phyloP scores from a whole-genome alignment of 495 filamentous ascomycete species.

The Penicillium paxilli region DNA sequence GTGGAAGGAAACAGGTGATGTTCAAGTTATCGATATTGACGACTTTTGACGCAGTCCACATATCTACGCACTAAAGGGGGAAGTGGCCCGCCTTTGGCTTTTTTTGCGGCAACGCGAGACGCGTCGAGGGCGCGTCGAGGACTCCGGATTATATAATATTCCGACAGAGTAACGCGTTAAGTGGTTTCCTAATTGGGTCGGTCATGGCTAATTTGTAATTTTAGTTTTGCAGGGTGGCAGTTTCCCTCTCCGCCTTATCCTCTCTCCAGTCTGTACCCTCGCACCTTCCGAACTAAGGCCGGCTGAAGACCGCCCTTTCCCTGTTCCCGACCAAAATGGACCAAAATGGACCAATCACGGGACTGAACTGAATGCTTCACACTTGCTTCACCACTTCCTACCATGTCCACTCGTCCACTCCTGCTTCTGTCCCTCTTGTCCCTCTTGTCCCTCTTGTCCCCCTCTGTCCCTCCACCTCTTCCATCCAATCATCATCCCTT shows the following conservation, averaged over 20 bases:
- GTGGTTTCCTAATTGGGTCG: constrained; percentile 28
- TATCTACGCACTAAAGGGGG: constrained; percentile 2
- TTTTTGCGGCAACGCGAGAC: constrained; percentile 31
- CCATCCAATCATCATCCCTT: neutral
- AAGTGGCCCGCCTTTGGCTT: neutral
- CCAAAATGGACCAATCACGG: neutral
- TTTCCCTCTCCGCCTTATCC: too few relatives aligned
- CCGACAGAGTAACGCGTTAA: constrained; percentile 46
- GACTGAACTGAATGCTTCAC: neutral
- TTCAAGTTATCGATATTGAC: neutral
- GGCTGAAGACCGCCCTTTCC: neutral
- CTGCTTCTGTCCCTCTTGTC: too few relatives aligned
- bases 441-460: too few relatives aligned
- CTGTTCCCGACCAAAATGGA: too few relatives aligned
- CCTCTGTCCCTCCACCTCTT: neutral
- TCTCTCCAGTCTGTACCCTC: neutral
- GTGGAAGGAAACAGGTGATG: neutral
- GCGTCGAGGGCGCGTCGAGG: constrained; percentile 18
- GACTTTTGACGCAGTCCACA: neutral
- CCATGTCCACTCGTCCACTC: too few relatives aligned
- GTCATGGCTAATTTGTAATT: neutral
- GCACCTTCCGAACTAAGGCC: neutral
- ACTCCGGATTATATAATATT: constrained; percentile 11
- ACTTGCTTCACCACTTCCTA: too few relatives aligned
- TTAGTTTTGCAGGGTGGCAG: neutral